Percentiles rank a stretch among this genome's conserved stretches.
Conservation (phyloP, 345 rosid species). For the Mangifera indica region DNA sequence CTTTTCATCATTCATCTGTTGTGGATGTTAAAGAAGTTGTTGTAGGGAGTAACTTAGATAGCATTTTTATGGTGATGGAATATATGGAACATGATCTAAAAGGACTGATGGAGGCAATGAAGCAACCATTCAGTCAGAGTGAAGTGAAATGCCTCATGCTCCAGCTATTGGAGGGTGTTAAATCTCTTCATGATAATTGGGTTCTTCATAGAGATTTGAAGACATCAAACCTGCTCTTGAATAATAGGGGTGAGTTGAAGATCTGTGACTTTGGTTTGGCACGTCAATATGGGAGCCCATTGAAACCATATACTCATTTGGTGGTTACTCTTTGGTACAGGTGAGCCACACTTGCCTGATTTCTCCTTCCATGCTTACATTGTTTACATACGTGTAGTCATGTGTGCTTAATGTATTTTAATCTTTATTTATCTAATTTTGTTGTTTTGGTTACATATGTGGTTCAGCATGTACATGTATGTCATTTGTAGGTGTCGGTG, state of each 20-base stretch:
- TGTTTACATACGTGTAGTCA: not conserved
- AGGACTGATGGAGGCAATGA: constrained; percentile 94
- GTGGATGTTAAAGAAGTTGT: constrained; percentile 99
- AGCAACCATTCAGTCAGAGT: constrained; percentile 98
- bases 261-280: constrained; percentile 99
- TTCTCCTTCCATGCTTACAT: not conserved
- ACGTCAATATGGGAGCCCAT: constrained; percentile 95
- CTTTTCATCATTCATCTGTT: constrained; percentile 89
- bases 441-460: too few species aligned
- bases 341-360: constrained; percentile 37
- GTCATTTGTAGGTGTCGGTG: not conserved
- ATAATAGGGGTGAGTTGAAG: constrained; percentile 94
- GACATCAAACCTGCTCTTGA: constrained; percentile 91
- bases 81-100: constrained; percentile 99
- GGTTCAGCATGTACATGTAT: too few species aligned
- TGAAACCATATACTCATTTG: constrained; percentile 96
- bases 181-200: constrained; percentile 99
- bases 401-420: not conserved
- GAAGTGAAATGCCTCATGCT: constrained; percentile 99
- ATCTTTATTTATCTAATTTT: not conserved
- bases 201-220: constrained; percentile 98
- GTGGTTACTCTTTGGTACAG: constrained; percentile 99
- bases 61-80: constrained; percentile 99
- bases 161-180: constrained; percentile 86
- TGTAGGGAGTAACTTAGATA: constrained; percentile 90